phyloP scores from a whole-genome alignment of 1,284 basidiomycete species.

The Tausonia pullulans region DNA sequence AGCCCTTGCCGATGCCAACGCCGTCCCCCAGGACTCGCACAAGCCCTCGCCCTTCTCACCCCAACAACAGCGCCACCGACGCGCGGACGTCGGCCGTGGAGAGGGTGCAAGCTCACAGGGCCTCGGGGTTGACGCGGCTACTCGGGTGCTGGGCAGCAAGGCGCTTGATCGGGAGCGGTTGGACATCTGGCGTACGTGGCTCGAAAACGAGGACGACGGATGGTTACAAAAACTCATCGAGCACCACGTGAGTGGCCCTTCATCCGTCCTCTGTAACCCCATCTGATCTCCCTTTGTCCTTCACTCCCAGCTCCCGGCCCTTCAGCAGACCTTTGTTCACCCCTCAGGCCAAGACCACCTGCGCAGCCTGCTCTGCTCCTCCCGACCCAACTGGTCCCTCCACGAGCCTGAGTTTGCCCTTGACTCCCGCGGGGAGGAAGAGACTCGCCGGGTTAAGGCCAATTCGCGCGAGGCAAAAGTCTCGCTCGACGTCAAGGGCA shows the following conservation, averaged over 20 bases:
- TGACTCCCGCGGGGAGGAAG: too few species aligned
- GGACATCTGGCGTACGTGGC: constrained; percentile 25
- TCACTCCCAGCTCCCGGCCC: too few species aligned
- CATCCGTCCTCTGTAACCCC: too few species aligned
- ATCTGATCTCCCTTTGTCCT: too few species aligned
- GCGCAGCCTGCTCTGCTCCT: too few species aligned
- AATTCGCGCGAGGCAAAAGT: too few species aligned
- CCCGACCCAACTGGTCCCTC: too few species aligned
- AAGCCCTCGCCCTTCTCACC: background rate
- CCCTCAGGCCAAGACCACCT: too few species aligned
- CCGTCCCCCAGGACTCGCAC: background rate
- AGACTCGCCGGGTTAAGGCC: too few species aligned
- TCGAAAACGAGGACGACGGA: constrained; percentile 15
- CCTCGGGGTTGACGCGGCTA: constrained; percentile 11
- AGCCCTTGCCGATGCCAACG: background rate
- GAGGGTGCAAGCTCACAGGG: background rate
- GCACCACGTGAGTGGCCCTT: background rate
- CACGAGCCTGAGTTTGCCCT: too few species aligned
- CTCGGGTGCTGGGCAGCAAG: constrained; percentile 19
- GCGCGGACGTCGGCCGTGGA: background rate
- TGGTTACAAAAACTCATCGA: constrained; percentile 18
- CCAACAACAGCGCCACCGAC: background rate
- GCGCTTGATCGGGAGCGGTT: constrained; percentile 28
- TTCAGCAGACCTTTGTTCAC: too few species aligned
- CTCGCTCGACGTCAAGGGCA: too few species aligned